phyloP scores from a whole-genome alignment of 805 yeast species.

The Metschnikowia orientalis region DNA sequence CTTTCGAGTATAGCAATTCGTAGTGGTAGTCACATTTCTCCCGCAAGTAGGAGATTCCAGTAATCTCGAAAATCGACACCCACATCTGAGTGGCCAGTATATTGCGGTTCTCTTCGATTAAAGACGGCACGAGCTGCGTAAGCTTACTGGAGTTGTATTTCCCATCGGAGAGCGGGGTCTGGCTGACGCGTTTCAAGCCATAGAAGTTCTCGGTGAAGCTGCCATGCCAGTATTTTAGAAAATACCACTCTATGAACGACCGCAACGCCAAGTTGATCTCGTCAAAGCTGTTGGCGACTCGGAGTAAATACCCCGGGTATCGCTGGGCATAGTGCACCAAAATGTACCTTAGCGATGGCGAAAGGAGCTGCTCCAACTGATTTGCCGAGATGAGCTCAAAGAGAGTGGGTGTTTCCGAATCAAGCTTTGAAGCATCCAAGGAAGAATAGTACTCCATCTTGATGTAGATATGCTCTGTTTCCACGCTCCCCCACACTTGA shows the following conservation, averaged over 20 bases:
- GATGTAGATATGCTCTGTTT: too few species aligned
- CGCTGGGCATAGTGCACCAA: slow-evolving; percentile 75
- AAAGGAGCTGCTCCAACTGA: slow-evolving; percentile 69
- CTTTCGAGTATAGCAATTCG: slow-evolving; percentile 59
- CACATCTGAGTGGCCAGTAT: slow-evolving; percentile 50
- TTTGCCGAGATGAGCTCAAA: slow-evolving; percentile 82
- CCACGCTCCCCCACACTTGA: too few species aligned
- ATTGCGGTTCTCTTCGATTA: slow-evolving; percentile 48
- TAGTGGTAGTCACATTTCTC: slow-evolving; percentile 64
- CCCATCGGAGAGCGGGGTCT: slow-evolving; percentile 28
- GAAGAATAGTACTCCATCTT: slow-evolving; percentile 79
- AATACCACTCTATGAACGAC: slow-evolving; percentile 65
- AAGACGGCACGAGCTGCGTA: slow-evolving; percentile 35
- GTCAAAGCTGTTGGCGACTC: slow-evolving; percentile 66
- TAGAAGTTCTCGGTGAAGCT: slow-evolving; percentile 90
- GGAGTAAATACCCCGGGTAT: slow-evolving; percentile 65
- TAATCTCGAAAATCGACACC: slow-evolving; percentile 53
- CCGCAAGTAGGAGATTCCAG: slow-evolving; percentile 62
- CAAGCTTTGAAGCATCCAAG: slow-evolving; percentile 70
- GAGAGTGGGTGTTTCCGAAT: slow-evolving; percentile 74
- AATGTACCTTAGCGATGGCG: slow-evolving; percentile 79
- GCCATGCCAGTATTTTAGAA: slow-evolving; percentile 70
- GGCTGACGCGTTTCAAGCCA: slow-evolving; percentile 67
- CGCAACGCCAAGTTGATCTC: slow-evolving; percentile 63
- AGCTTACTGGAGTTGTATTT: slow-evolving; percentile 30